These are phyloP conservation scores for Agaricales sp. DNA, from an alignment of 1,284 basidiomycete species.

Conservation along the genomic window DNA sequence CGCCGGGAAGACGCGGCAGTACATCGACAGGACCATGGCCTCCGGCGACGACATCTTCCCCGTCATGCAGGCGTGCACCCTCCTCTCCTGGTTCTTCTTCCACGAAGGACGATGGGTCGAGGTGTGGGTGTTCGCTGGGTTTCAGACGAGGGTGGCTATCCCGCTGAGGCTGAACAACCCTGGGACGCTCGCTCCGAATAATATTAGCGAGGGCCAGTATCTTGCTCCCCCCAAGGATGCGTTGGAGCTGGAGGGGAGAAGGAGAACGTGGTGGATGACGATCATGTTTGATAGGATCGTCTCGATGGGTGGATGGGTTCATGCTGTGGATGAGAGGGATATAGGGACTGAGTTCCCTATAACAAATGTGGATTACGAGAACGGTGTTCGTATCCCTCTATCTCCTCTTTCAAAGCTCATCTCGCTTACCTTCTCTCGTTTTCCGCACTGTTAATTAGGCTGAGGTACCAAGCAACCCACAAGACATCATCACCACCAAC, in stretches of 20 bases:
- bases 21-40: conserved; percentile 79
- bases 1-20: conserved; percentile 70
- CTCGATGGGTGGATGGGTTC: conserved; percentile 82
- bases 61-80: conserved; percentile 74
- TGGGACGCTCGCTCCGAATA: conserved; percentile 59
- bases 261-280: conserved; percentile 83
- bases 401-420: neutral
- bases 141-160: conserved; percentile 76
- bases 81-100: conserved; percentile 83
- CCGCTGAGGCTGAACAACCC: conserved; percentile 76
- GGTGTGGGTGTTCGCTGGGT: conserved; percentile 81
- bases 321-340: conserved; percentile 70
- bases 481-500: conserved; percentile 50
- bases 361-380: conserved; percentile 61
- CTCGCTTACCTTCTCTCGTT: conserved; percentile 4
- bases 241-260: conserved; percentile 62
- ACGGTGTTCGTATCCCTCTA: conserved; percentile 35
- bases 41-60: conserved; percentile 74
- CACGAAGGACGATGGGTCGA: conserved; percentile 83
- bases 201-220: conserved; percentile 43
- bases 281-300: conserved; percentile 76
- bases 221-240: conserved; percentile 67
- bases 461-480: conserved; percentile 46
- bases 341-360: conserved; percentile 73
- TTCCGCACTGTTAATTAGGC: too few relatives aligned